Evolutionary conservation across 1,284 basidiomycete genomes (phyloP).

Genomic region (Puccinia coronata): DNA sequence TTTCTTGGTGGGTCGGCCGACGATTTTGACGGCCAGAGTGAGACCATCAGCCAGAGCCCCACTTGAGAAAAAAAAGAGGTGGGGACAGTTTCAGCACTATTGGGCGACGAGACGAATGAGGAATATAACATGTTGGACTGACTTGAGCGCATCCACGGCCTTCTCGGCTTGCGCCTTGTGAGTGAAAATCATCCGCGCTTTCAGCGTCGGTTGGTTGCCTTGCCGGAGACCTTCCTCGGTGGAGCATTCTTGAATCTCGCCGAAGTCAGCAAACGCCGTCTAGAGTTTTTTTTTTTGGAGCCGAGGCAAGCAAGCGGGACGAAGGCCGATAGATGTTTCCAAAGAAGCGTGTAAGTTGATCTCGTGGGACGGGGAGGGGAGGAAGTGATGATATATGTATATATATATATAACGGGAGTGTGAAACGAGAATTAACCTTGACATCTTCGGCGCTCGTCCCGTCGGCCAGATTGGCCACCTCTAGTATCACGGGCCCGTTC

Average conservation of each 20-base stretch:
- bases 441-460: constrained; percentile 47
- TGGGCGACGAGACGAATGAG: not conserved
- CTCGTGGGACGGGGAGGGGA: too few relatives aligned
- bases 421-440: not conserved
- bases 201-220: constrained; percentile 22
- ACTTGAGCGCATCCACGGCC: constrained; percentile 41
- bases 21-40: constrained; percentile 27
- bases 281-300: not conserved
- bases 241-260: constrained; percentile 39
- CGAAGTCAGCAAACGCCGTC: constrained; percentile 47
- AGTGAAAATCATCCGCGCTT: constrained; percentile 32
- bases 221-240: constrained; percentile 45
- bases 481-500: constrained; percentile 37
- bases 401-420: not conserved
- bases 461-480: constrained; percentile 44
- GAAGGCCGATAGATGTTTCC: not conserved
- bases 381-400: too few relatives aligned
- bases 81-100: not conserved
- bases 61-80: constrained; percentile 14
- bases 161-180: constrained; percentile 25
- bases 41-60: constrained; percentile 39
- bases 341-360: not conserved
- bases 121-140: not conserved
- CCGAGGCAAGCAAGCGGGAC: too few relatives aligned
- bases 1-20: constrained; percentile 31